Base-by-base conservation (phyloP, 257 asterid genomes). In the Mentha longifolia region DNA sequence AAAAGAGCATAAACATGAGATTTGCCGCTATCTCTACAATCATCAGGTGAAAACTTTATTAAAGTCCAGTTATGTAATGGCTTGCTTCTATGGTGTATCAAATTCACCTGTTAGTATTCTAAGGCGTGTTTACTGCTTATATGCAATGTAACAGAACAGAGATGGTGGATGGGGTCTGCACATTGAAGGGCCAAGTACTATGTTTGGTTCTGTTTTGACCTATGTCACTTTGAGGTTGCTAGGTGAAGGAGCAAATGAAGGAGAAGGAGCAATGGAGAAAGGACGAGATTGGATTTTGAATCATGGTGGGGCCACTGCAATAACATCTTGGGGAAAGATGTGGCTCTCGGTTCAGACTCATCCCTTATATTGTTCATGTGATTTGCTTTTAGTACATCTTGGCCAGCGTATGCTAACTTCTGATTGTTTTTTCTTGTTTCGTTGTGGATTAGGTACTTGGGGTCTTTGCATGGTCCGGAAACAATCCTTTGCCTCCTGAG, bases 121-220 rank as follows among this genome's bases (percentile, higher is more conserved):
- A 33, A 65, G 17, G 42, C 61, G 47, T 58, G 16, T 72, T 61
- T 71, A 56, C 77, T 62, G 62, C 10, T 77, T 43, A 25, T 71
- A 67, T 66, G 58, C 58, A 13, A 35, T 74, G 69, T 74, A 70
- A 78, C 92, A 95, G 63, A 57, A 92, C 81, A 75, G 65, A 49
- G 99, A 95, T 74, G 99, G 99, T 78, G 99, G 99, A 69, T 95
- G 99, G 98, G 98, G 99, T 73, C 87, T 95, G 84, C 99, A 95
- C 79, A 92, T 95, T 72, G 99, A 95, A 82, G 91, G 99, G 75
- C 99, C 93, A 57, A 92, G 99, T 84, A 95, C 98, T 56, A 95
- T 95, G 99, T 95, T 95, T 80, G 97, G 99, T 75, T 83, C 98
- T 65, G 98, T 82, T 74, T 82, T 95, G 81, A 92, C 80, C 82